These are phyloP conservation scores for Lantana camara DNA, from an alignment of 257 asterid species.

Conservation along the genomic window DNA sequence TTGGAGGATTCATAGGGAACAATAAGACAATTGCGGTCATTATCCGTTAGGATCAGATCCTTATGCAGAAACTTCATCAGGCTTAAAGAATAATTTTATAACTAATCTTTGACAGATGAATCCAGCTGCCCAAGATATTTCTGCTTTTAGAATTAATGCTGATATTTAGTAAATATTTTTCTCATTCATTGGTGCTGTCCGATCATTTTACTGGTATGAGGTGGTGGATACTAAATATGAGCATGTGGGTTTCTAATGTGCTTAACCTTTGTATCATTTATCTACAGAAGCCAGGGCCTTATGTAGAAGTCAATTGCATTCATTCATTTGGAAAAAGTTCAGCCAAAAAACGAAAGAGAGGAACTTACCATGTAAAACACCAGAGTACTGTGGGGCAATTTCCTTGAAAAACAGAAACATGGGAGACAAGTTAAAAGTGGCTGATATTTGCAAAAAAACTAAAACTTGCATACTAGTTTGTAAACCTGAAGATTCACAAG, in stretches of 20 bases:
- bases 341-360: conserved; percentile 4
- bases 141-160: neutral
- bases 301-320: neutral
- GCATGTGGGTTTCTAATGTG: conserved; percentile 11
- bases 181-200: conserved; percentile 9
- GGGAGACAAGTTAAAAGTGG: conserved; percentile 30
- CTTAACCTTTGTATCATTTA: conserved; percentile 8
- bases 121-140: neutral
- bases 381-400: conserved; percentile 91
- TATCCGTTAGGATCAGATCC: neutral
- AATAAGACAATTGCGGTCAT: neutral
- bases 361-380: conserved; percentile 86
- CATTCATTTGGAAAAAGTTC: conserved; percentile 1
- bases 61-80: neutral
- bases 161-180: neutral
- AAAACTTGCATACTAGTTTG: conserved; percentile 29
- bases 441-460: conserved; percentile 22
- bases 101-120: conserved; percentile 3
- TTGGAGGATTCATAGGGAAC: neutral
- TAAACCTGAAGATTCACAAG: conserved; percentile 95
- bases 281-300: neutral
- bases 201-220: conserved; percentile 5
- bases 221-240: neutral
- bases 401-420: conserved; percentile 56
- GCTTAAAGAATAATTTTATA: neutral